These are phyloP conservation scores for Yarrowia sp. DNA, from an alignment of 805 yeast species.

Conservation along the genomic window DNA sequence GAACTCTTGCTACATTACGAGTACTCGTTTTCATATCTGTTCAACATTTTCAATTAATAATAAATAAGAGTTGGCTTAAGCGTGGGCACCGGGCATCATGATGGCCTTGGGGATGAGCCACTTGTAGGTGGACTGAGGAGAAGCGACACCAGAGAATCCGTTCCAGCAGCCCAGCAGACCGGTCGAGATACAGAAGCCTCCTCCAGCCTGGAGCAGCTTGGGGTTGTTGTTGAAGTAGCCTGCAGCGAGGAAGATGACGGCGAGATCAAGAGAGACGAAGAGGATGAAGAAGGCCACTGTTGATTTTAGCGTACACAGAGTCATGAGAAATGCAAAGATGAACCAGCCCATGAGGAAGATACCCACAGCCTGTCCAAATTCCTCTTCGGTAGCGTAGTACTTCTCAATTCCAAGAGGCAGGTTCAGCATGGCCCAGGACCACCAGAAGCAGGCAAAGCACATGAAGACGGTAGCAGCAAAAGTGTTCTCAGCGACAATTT, in stretches of 20 bases:
- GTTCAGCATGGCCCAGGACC: constrained; percentile 56
- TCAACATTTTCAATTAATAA: background rate
- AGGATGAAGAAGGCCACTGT: constrained; percentile 61
- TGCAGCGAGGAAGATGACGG: constrained; percentile 46
- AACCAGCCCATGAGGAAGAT: constrained; percentile 62
- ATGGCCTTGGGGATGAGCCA: constrained; percentile 20
- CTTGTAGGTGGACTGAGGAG: constrained; percentile 45
- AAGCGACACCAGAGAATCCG: constrained; percentile 61
- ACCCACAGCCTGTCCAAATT: constrained; percentile 49
- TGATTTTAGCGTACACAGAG: constrained; percentile 57
- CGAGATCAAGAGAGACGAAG: constrained; percentile 46
- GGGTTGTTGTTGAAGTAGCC: constrained; percentile 49
- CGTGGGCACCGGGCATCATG: constrained; percentile 24
- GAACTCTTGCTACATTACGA: too few relatives aligned
- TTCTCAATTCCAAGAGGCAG: constrained; percentile 51
- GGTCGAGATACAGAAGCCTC: constrained; percentile 56
- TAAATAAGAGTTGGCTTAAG: background rate
- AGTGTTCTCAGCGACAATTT: constrained; percentile 60
- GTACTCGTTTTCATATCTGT: too few relatives aligned
- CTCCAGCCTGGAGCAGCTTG: constrained; percentile 53
- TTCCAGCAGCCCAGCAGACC: constrained; percentile 59
- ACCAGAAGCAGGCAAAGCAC: constrained; percentile 60
- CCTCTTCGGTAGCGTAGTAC: constrained; percentile 41
- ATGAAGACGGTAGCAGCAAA: constrained; percentile 56
- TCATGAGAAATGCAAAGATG: constrained; percentile 54